Base-by-base conservation (phyloP, 495 filamentous ascomycete genomes). In the Trichocladium antarcticum region DNA sequence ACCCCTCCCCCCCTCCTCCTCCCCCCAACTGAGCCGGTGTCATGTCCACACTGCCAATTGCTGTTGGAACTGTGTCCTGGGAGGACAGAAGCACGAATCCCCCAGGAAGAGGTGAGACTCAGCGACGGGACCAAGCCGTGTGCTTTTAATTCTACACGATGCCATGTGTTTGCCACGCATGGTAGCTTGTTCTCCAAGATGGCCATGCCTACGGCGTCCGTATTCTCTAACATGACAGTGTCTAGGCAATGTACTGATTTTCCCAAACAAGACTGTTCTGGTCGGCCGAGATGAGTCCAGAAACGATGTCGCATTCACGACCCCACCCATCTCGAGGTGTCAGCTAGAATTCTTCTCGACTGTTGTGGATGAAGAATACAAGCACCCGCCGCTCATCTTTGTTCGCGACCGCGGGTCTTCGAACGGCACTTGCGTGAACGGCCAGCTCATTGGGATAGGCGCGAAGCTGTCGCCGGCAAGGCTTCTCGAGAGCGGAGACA, bases 281-380 rank as follows among this genome's bases (percentile, higher is more conserved):
- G 45, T 72, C 41, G 71, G 71, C 6, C 58, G 71, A 1, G 53
- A 56, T 19, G 34, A 31, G 45, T 47, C 57, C 6, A 62, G 62
- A 57, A 69, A 66, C 28, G 56, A 69, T 19, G 59, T 74, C 36
- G 60, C 63, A 15, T 53, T 81, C 22, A 31, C 59, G 0, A 58
- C 76, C 45, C 59, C 55, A 0, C 52, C 59, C 10, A 66, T 83
- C 17, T 85, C 80, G 3, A 77, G 75, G 31, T 64, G 63, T 31
- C 81, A 84, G 42, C 58, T 82, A 12, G 74, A 75, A n/a, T 72
- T 84, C 20, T 83, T 82, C 60, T 76, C 74, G 1, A 65, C 84
- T 20, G 53, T 75, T 3, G 79, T 54, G n/a, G 58, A 67, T 10
- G 65, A 72, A 37, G 38, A 58, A n/a, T 32, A 56, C 1, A 56